Percentiles rank a stretch among this genome's conserved stretches.
Conservation (phyloP, 805 yeast genomes). For the Isabelozyma rhagii region DNA sequence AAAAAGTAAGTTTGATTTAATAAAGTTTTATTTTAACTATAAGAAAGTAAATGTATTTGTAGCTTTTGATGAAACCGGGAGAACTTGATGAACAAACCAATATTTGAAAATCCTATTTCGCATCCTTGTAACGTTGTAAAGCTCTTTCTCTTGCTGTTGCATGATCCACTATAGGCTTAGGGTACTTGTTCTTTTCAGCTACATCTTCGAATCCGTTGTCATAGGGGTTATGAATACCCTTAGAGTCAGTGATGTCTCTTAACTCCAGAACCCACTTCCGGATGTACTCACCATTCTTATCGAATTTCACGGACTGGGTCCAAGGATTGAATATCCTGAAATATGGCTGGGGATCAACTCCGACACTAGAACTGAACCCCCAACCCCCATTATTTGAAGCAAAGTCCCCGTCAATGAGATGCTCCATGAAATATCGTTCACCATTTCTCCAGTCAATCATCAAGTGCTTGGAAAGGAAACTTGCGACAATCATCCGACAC, state of each 20-base stretch:
- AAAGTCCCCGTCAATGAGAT: conserved; percentile 51
- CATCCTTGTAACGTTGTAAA: conserved; percentile 38
- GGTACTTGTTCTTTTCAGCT: conserved; percentile 32
- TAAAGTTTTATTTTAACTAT: not conserved
- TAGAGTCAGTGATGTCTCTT: conserved; percentile 17
- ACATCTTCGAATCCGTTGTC: conserved; percentile 19
- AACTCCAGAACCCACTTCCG: conserved; percentile 51
- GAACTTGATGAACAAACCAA: not conserved
- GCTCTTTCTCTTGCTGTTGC: conserved; percentile 40
- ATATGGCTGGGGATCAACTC: conserved; percentile 56
- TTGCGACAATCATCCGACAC: conserved; percentile 51
- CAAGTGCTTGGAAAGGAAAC: conserved; percentile 48
- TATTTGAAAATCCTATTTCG: conserved; percentile 9
- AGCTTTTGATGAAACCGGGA: not conserved
- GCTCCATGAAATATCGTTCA: conserved; percentile 47
- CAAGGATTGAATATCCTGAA: conserved; percentile 54
- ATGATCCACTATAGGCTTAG: conserved; percentile 44
- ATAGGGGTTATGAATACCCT: conserved; percentile 34
- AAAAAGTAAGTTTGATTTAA: not conserved
- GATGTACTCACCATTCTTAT: conserved; percentile 45
- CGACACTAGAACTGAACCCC: conserved; percentile 53
- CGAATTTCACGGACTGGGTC: conserved; percentile 48
- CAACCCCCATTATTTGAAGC: conserved; percentile 58
- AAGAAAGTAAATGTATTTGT: not conserved
- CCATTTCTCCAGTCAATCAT: conserved; percentile 57